Evolutionary conservation across 768 basidiomycete species (phyloP).

Genomic region (Tulasnella sp.): DNA sequence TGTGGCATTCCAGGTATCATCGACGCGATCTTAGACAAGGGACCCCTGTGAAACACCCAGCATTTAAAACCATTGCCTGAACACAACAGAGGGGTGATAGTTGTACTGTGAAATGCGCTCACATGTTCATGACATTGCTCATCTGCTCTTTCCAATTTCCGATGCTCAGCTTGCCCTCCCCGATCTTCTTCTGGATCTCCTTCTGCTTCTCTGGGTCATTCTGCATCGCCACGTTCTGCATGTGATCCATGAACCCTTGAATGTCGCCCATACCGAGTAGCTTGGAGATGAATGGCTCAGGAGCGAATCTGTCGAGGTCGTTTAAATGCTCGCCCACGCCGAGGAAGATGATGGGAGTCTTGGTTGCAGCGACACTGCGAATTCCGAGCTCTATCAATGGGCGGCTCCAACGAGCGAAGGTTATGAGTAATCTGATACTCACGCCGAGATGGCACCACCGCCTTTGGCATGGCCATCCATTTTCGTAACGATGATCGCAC

Average conservation of each 20-base stretch:
- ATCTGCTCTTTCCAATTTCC: conserved; percentile 98
- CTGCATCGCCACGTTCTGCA: conserved; percentile 89
- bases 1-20: conserved; percentile 98
- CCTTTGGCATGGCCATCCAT: conserved; percentile 99
- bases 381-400: too few species aligned
- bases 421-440: too few species aligned
- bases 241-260: conserved; percentile 95
- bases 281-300: conserved; percentile 95
- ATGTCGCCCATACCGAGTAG: conserved; percentile 91
- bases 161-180: conserved; percentile 94
- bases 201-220: conserved; percentile 89
- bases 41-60: conserved; percentile 56
- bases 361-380: conserved; percentile 98
- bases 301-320: conserved; percentile 91
- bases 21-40: conserved; percentile 93
- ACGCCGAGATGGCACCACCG: conserved; percentile 99
- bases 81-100: conserved; percentile 16
- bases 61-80: conserved; percentile 5
- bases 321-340: conserved; percentile 97
- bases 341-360: conserved; percentile 97
- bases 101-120: conserved; percentile 30
- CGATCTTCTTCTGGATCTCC: conserved; percentile 94
- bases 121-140: conserved; percentile 97
- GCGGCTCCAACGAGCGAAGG: too few species aligned
- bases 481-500: conserved; percentile 98